Evolutionary conservation across 148 eudicot species (phyloP).

Genomic region (Silene uniflora): DNA sequence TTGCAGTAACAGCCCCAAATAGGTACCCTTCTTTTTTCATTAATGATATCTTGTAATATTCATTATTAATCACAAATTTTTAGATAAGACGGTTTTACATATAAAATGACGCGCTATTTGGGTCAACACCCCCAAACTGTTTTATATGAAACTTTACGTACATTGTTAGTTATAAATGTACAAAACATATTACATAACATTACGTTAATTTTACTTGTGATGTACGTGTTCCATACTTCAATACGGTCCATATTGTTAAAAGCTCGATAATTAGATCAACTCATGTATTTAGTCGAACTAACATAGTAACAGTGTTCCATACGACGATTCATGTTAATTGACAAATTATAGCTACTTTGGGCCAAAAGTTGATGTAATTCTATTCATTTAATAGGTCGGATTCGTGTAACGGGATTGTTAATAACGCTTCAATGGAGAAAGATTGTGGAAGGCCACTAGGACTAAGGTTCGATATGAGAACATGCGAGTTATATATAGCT

Average conservation of each 20-base stretch:
- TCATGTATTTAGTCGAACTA: too few relatives aligned
- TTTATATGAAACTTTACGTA: too few relatives aligned
- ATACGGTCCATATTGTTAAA: too few relatives aligned
- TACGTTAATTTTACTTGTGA: too few relatives aligned
- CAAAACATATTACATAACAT: too few relatives aligned
- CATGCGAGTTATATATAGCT: conserved; percentile 21
- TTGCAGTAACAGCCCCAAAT: conserved; percentile 12
- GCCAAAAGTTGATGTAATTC: neutral
- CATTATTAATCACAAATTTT: too few relatives aligned
- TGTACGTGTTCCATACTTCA: too few relatives aligned
- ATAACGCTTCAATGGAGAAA: neutral
- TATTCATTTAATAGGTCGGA: conserved; percentile 3
- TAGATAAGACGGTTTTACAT: neutral
- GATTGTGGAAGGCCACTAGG: conserved; percentile 30
- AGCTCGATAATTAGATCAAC: too few relatives aligned
- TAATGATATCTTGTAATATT: too few relatives aligned
- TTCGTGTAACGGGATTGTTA: conserved; percentile 12
- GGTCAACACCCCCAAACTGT: too few relatives aligned
- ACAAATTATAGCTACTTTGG: neutral
- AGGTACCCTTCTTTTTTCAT: conserved; percentile 2
- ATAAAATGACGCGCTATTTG: too few relatives aligned
- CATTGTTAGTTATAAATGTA: too few relatives aligned
- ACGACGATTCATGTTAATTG: neutral
- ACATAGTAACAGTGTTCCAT: neutral
- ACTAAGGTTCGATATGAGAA: conserved; percentile 15